A percentile compares a stretch with the other conserved stretches of the same genome.
Conservation (phyloP, 306 rosid species). For the Quercus robur region DNA sequence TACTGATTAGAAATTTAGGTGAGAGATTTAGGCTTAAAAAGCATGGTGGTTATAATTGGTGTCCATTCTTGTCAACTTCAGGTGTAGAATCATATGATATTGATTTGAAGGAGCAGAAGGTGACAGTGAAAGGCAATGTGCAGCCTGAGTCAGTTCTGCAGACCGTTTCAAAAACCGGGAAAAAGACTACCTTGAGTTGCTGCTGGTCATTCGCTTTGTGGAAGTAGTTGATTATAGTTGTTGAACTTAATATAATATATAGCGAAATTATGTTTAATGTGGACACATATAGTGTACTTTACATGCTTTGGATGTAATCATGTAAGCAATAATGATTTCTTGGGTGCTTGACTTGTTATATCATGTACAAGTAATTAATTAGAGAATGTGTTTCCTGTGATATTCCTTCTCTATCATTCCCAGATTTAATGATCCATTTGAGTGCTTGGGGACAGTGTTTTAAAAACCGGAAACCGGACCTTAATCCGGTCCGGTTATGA, state of each 20-base stretch:
- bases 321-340: constrained; percentile 18
- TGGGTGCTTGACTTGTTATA: constrained; percentile 11
- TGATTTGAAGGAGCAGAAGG: constrained; percentile 83
- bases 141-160: constrained; percentile 63
- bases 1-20: background rate
- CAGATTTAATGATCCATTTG: no score
- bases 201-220: constrained; percentile 30
- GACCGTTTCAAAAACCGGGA: constrained; percentile 83
- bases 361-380: background rate
- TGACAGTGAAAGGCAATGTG: constrained; percentile 84
- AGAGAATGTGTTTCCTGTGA: no score
- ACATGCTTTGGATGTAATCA: background rate
- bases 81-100: constrained; percentile 91
- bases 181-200: constrained; percentile 67
- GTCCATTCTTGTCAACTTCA: constrained; percentile 26
- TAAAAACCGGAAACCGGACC: no score
- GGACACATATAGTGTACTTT: constrained; percentile 20
- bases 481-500: no score
- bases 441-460: no score
- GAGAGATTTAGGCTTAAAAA: background rate
- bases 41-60: background rate
- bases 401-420: no score
- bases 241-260: constrained; percentile 5
- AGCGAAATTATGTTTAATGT: background rate
- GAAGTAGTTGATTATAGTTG: constrained; percentile 9